Evolutionary conservation across 768 basidiomycete genomes (phyloP), one percentile per base, ranked within the genome.

Genomic region (Hortiboletus flavorubellus): DNA sequence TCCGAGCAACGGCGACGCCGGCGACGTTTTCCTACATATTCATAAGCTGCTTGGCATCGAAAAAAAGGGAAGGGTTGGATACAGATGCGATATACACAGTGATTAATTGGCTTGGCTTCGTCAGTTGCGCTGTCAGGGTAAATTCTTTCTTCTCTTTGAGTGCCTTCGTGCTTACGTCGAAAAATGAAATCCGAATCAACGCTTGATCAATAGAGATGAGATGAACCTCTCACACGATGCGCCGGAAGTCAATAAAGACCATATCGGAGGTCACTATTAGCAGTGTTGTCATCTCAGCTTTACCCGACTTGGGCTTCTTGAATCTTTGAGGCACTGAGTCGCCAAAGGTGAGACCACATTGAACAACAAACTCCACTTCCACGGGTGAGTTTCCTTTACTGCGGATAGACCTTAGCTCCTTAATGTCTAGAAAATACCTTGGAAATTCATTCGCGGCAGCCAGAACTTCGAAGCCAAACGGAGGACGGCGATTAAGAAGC

Each of bases 191-290:
- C 26, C 26, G 26, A 26, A 4, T 26, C n/a, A 65, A 43, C 12
- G 18, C 1, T 30, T 39, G 34, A 26, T 50, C 8, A 37, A n/a
- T 14, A 33, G 26, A 26, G 40, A 59, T n/a, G 8, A 38, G 8
- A 4, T 37, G 33, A 59, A n/a, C 4, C 10, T 64, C 78, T 60
- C 61, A 93, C 93, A 80, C 76, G 42, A 89, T 89, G 21, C 89
- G 81, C 31, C 92, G 84, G 66, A 88, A 93, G 65, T 93, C 90
- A 53, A 96, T 69, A 49, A 87, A 83, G 23, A 80, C 78, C 62
- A 83, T 70, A 66, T 93, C 91, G 1, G 90, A 91, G 0, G 87
- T 90, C 38, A 89, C 45, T 5, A 87, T 86, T 41, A 93, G 70
- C n/a, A 93, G 75, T 30, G 80, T 76, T 1, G 91, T 90, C 78